phyloP scores from a whole-genome alignment of 2,329 filamentous ascomycete species.

The Colletotrichum sp. region DNA sequence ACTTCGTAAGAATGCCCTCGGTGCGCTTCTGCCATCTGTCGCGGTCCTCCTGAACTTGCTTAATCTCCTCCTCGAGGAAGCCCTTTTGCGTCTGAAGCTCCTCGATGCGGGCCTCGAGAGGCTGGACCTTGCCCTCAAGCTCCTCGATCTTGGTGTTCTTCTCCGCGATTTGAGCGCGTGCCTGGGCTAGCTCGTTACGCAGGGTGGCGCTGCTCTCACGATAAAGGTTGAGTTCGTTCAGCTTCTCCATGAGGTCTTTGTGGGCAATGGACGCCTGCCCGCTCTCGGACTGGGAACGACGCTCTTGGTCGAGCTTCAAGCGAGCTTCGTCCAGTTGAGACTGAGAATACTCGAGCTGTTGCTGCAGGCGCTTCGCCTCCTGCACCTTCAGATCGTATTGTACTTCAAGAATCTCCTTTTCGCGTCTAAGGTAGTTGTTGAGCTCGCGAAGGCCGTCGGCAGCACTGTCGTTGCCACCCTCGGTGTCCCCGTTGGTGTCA shows the following conservation, averaged over 20 bases:
- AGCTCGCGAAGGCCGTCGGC: slow-evolving; percentile 83
- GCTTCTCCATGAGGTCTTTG: slow-evolving; percentile 89
- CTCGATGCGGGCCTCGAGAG: slow-evolving; percentile 78
- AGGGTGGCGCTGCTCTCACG: slow-evolving; percentile 93
- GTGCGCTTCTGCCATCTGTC: slow-evolving; percentile 96
- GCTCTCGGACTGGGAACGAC: slow-evolving; percentile 75
- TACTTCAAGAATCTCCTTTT: slow-evolving; percentile 98
- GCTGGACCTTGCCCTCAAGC: slow-evolving; percentile 77
- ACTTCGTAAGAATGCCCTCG: slow-evolving; percentile 94
- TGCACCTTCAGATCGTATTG: slow-evolving; percentile 89
- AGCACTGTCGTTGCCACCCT: slow-evolving; percentile 51
- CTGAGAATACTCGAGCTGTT: slow-evolving; percentile 87
- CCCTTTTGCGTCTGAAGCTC: slow-evolving; percentile 84
- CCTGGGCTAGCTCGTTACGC: slow-evolving; percentile 82
- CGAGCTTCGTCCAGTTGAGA: slow-evolving; percentile 87
- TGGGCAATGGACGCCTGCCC: slow-evolving; percentile 78
- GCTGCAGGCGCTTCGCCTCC: slow-evolving; percentile 85
- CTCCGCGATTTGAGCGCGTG: slow-evolving; percentile 76
- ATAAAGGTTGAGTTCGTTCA: slow-evolving; percentile 95
- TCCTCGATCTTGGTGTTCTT: slow-evolving; percentile 78
- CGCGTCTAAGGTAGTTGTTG: slow-evolving; percentile 87
- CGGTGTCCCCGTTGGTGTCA: slow-evolving; percentile 51
- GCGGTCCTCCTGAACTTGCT: slow-evolving; percentile 86
- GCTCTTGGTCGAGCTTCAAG: slow-evolving; percentile 90
- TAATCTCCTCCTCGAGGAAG: slow-evolving; percentile 86